Evolutionary conservation across 2,329 filamentous ascomycete species (phyloP).

Genomic region (Akanthomyces lecanii): DNA sequence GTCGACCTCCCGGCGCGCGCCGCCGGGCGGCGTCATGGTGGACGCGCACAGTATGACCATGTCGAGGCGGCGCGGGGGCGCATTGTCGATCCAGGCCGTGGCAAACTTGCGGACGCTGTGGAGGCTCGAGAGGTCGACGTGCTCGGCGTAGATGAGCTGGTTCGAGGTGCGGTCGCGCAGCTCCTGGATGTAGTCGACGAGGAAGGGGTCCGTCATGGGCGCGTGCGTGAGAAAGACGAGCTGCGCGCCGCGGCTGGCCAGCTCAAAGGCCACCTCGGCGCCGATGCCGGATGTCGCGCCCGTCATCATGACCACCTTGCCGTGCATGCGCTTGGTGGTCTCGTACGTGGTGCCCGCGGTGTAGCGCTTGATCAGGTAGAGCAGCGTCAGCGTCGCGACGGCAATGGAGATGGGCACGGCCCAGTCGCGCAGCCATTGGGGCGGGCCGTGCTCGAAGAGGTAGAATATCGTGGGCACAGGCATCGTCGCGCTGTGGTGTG

Average conservation of each 20-base stretch:
- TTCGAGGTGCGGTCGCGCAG: slow-evolving; percentile 73
- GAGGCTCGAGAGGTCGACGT: slow-evolving; percentile 84
- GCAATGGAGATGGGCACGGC: slow-evolving; percentile 40
- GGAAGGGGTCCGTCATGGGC: slow-evolving; percentile 76
- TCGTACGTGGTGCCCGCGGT: slow-evolving; percentile 70
- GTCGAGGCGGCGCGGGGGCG: slow-evolving; percentile 81
- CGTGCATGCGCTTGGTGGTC: slow-evolving; percentile 82
- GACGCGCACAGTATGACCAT: slow-evolving; percentile 87
- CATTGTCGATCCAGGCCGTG: slow-evolving; percentile 96
- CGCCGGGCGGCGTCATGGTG: slow-evolving; percentile 66
- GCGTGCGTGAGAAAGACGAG: slow-evolving; percentile 84
- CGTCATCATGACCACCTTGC: slow-evolving; percentile 89
- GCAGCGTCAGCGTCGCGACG: slow-evolving; percentile 31
- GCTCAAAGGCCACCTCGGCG: slow-evolving; percentile 65
- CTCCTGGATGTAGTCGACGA: slow-evolving; percentile 90
- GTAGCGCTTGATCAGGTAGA: slow-evolving; percentile 63
- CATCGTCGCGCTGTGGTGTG: slow-evolving; percentile 34
- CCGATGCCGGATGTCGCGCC: slow-evolving; percentile 94
- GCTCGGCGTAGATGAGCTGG: slow-evolving; percentile 88
- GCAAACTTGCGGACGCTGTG: slow-evolving; percentile 89
- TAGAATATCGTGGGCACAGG: slow-evolving; percentile 49
- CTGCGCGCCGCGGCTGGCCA: slow-evolving; percentile 82
- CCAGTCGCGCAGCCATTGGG: slow-evolving; percentile 44
- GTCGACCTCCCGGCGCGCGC: slow-evolving; percentile 55
- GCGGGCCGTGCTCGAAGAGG: slow-evolving; percentile 45